These are phyloP conservation scores for Stipa capillata DNA, from an alignment of 176 grass and related monocot genomes.

Conservation along the genomic window DNA sequence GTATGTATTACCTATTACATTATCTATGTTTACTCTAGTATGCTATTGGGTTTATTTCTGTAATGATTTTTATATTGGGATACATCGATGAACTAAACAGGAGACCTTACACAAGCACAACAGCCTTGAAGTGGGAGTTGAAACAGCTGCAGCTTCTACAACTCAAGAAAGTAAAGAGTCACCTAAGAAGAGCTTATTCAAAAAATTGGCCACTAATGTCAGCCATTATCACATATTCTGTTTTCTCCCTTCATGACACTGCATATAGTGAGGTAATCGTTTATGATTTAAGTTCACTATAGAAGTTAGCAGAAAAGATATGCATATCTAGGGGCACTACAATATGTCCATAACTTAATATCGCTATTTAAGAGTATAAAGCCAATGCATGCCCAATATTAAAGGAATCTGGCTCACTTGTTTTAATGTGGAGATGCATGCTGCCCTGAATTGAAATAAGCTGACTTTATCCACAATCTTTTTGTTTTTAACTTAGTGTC, in stretches of 20 bases:
- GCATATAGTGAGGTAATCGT: conserved; percentile 73
- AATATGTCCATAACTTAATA: not conserved
- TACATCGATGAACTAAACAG: conserved; percentile 15
- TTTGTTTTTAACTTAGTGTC: too few relatives aligned
- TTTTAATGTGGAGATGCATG: too few relatives aligned
- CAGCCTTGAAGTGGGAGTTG: not conserved
- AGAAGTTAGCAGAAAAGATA: not conserved
- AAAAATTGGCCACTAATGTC: conserved; percentile 84
- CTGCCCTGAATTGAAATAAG: too few relatives aligned
- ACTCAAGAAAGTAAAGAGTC: conserved; percentile 11
- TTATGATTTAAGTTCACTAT: not conserved
- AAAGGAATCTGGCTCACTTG: too few relatives aligned
- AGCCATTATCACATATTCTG: conserved; percentile 49
- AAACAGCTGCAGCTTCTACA: not conserved
- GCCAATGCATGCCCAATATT: too few relatives aligned
- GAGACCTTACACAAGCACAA: conserved; percentile 78
- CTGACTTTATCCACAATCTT: too few relatives aligned
- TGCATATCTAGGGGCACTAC: not conserved
- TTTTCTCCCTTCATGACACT: conserved; percentile 73
- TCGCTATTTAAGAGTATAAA: not conserved
- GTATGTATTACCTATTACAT: conserved; percentile 52
- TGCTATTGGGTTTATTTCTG: not conserved
- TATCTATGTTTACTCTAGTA: not conserved
- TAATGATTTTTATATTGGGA: too few relatives aligned
- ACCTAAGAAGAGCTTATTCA: conserved; percentile 32